Evolutionary conservation across 164 flowering plant genomes (phyloP), one percentile per base, ranked within the genome.

Genomic region (Kingdonia uniflora): DNA sequence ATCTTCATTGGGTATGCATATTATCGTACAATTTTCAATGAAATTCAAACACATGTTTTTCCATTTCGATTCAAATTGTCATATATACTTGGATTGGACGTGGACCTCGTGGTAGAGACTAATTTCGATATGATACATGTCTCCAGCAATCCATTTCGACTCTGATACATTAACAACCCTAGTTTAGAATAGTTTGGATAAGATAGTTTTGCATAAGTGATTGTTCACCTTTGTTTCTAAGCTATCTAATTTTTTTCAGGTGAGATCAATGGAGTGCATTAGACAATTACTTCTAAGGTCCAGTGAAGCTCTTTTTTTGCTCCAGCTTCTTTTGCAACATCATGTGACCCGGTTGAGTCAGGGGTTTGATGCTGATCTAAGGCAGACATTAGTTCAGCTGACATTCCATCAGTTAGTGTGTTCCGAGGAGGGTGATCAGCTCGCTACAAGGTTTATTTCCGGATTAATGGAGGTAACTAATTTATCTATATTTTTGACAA

Each of bases 351-450:
- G 95, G 22, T 67, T 92, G 62, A 68, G 76, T 68, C 97, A 84
- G 58, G 70, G 70, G 7, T 79, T 88, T 60, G 92, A 86, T 73
- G 76, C 75, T 51, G 74, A 55, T 62, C 52, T 72, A 22, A 64
- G 58, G 45, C 80, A 79, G 49, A 49, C 74, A 58, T 47, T 86
- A 43, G 71, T 76, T 64, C 89, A 86, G 64, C 66, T 86, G 62
- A 88, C 99, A 56, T 92, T 92, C 59, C 91, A 81, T 63, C 95
- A 92, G 50, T 68, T 92, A 37, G 99, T 92, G 52, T 88, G 97
- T 64, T 78, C 94, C 35, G 97, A 86, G 62, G 95, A 86, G 58
- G 99, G 97, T 52, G 97, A 92, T 56, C 72, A 62, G 52, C 71
- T 88, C 63, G 97, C 99, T 44, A 92, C 95, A 37, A 75, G 87